phyloP scores from a whole-genome alignment of 2,329 filamentous ascomycete species.

The Trichoderma sp. region DNA sequence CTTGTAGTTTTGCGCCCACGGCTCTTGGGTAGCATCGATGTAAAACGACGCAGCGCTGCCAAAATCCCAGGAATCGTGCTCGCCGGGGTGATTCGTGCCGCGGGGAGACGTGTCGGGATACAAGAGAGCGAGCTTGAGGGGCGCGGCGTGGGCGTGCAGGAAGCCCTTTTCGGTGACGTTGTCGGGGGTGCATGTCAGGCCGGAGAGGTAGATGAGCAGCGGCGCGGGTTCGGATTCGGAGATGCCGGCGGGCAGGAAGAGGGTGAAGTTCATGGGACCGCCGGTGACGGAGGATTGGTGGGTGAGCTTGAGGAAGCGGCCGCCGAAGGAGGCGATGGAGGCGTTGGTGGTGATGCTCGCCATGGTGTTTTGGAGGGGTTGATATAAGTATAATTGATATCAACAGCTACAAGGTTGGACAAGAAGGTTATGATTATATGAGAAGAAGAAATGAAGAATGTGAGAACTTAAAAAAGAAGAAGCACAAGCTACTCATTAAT shows the following conservation, averaged over 20 bases:
- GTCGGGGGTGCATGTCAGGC: constrained; percentile 91
- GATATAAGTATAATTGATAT: too few relatives aligned
- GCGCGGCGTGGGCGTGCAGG: constrained; percentile 78
- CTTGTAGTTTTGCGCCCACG: constrained; percentile 76
- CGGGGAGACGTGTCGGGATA: constrained; percentile 95
- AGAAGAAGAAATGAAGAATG: too few relatives aligned
- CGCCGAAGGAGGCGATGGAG: constrained; percentile 87
- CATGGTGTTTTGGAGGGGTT: constrained; percentile 7
- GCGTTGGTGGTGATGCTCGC: constrained; percentile 66
- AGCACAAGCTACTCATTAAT: neutral
- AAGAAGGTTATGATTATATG: too few relatives aligned
- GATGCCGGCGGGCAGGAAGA: constrained; percentile 80
- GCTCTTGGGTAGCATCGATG: constrained; percentile 74
- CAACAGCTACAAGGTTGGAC: too few relatives aligned
- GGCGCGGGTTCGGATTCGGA: constrained; percentile 58
- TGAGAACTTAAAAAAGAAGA: neutral
- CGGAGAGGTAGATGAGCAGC: constrained; percentile 88
- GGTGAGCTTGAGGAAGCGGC: constrained; percentile 89
- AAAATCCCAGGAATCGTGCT: constrained; percentile 89
- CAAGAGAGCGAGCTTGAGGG: constrained; percentile 83
- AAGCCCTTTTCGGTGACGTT: constrained; percentile 82
- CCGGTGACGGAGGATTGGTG: constrained; percentile 76
- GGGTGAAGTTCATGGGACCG: constrained; percentile 88
- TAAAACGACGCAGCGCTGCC: constrained; percentile 93
- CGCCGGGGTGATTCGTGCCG: constrained; percentile 74